Evolutionary conservation across 306 rosid species (phyloP).

Genomic region (Glycine tomentella): DNA sequence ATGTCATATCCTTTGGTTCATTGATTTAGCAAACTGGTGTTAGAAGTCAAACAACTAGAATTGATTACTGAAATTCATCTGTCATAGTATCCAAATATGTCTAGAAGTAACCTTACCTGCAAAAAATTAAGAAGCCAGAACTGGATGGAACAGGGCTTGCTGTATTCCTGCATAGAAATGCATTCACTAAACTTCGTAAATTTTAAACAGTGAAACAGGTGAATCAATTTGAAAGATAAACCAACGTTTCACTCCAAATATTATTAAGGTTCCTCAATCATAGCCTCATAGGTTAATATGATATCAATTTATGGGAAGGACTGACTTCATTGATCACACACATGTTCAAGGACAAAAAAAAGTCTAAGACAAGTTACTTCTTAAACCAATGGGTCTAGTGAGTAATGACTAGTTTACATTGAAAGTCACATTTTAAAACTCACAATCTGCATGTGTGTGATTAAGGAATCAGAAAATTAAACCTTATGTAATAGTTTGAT

Average conservation of each 20-base stretch:
- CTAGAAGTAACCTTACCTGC: no score
- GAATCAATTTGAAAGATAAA: neutral
- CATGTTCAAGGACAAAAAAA: neutral
- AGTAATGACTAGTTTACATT: neutral
- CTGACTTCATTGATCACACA: neutral
- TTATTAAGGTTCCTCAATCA: neutral
- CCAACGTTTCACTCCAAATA: neutral
- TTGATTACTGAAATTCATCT: neutral
- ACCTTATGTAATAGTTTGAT: slow-evolving; percentile 15
- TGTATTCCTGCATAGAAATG: slow-evolving; percentile 65
- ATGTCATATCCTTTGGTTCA: no score
- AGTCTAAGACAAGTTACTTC: neutral
- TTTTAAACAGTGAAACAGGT: neutral
- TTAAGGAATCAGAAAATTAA: slow-evolving; percentile 28
- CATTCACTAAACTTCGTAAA: neutral
- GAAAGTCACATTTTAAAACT: slow-evolving; percentile 3
- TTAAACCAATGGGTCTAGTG: no score
- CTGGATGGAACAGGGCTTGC: slow-evolving; percentile 66
- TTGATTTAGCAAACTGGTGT: no score
- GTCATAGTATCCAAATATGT: neutral
- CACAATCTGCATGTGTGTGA: slow-evolving; percentile 1
- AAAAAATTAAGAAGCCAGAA: slow-evolving; percentile 77
- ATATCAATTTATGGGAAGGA: neutral
- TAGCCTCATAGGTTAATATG: neutral
- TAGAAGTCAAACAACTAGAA: no score